Evolutionary conservation across 176 grass and related monocot genomes (phyloP).

Genomic region (Zoysia pacifica): DNA sequence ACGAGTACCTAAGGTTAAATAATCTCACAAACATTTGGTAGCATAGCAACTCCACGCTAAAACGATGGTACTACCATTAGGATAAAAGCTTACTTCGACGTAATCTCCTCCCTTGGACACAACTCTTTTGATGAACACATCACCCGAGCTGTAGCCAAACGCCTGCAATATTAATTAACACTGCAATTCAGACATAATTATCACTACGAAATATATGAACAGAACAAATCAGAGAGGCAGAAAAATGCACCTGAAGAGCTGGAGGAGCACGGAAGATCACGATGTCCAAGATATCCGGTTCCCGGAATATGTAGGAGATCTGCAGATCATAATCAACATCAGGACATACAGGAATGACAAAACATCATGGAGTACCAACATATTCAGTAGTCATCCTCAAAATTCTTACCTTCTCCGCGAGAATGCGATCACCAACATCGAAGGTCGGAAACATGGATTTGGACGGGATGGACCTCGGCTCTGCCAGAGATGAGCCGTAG

Average conservation of each 20-base stretch:
- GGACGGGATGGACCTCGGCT: constrained; percentile 90
- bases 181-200: constrained; percentile 30
- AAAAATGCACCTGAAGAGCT: constrained; percentile 59
- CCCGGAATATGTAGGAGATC: constrained; percentile 91
- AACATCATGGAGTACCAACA: not conserved
- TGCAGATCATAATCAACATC: constrained; percentile 39
- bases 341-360: not conserved
- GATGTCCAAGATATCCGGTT: constrained; percentile 91
- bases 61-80: constrained; percentile 40
- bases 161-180: constrained; percentile 39
- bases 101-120: constrained; percentile 87
- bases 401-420: constrained; percentile 85
- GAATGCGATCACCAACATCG: constrained; percentile 89
- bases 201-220: constrained; percentile 6
- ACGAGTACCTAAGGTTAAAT: constrained; percentile 19
- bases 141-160: constrained; percentile 67
- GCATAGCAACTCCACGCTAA: not conserved
- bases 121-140: constrained; percentile 98
- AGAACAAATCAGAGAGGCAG: not conserved
- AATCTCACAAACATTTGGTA: constrained; percentile 15
- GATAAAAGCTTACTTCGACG: constrained; percentile 79
- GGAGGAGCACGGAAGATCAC: constrained; percentile 83
- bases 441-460: constrained; percentile 98
- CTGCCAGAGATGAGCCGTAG: constrained; percentile 75
- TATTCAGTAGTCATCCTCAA: not conserved